A percentile compares a stretch with the other conserved stretches of the same genome.
phyloP scores from a whole-genome alignment of 805 yeast genomes.

The Dipodascopsis uninucleata region DNA sequence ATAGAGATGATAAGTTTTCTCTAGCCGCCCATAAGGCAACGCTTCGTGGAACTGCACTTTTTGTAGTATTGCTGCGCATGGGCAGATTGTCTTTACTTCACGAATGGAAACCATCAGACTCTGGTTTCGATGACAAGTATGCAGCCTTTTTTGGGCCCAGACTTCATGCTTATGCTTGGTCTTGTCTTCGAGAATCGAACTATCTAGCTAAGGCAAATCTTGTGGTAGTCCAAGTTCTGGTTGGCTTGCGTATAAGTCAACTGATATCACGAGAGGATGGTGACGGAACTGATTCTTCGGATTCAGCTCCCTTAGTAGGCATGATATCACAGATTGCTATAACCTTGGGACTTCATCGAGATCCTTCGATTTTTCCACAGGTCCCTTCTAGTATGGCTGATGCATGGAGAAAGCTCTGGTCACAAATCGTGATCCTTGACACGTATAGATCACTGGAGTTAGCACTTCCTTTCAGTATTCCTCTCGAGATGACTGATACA shows the following conservation, averaged over 20 bases:
- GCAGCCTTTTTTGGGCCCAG: constrained; percentile 9
- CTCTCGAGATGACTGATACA: constrained; percentile 21
- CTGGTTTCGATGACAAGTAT: constrained; percentile 19
- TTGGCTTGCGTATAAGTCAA: constrained; percentile 29
- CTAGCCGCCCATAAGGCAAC: constrained; percentile 10
- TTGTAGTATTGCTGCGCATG: constrained; percentile 25
- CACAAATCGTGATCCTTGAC: constrained; percentile 29
- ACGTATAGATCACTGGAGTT: constrained; percentile 27
- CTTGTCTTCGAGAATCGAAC: constrained; percentile 13
- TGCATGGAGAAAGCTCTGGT: constrained; percentile 32
- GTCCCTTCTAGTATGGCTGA: constrained; percentile 25
- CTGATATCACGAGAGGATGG: constrained; percentile 25
- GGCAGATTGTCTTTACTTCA: constrained; percentile 26
- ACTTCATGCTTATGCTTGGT: constrained; percentile 19
- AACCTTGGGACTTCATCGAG: constrained; percentile 34
- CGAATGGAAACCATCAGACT: constrained; percentile 26
- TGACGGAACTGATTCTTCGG: constrained; percentile 26
- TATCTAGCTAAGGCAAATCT: constrained; percentile 18
- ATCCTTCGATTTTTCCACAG: constrained; percentile 28
- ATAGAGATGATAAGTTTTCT: no score
- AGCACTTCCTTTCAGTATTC: constrained; percentile 16
- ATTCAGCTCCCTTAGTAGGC: constrained; percentile 27
- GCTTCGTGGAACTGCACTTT: constrained; percentile 26
- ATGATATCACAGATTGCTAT: constrained; percentile 29
- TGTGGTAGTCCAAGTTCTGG: constrained; percentile 21